These are phyloP conservation scores for Pholiota conissans DNA, from an alignment of 768 basidiomycete species.

Conservation along the genomic window DNA sequence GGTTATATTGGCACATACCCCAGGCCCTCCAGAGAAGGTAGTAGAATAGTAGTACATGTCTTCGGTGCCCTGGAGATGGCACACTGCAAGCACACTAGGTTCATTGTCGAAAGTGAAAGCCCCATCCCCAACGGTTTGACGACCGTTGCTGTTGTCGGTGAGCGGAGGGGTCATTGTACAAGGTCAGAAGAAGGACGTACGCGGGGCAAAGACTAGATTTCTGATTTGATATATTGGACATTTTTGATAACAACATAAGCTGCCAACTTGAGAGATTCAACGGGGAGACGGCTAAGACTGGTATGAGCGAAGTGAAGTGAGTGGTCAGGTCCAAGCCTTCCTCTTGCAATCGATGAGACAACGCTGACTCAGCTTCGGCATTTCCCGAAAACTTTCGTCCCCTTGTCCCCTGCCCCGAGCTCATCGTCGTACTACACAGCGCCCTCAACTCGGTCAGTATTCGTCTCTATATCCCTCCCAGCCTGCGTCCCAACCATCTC, in stretches of 20 bases:
- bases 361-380: conserved; percentile 28
- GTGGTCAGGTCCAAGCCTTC: conserved; percentile 16
- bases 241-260: conserved; percentile 72
- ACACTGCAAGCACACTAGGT: conserved; percentile 83
- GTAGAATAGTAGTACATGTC: conserved; percentile 91
- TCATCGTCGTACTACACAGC: conserved; percentile 38
- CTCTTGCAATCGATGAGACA: conserved; percentile 8
- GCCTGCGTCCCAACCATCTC: conserved; percentile 4
- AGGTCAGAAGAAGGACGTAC: conserved; percentile 56
- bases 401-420: conserved; percentile 16
- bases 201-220: conserved; percentile 96
- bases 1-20: conserved; percentile 48
- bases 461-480: conserved; percentile 3
- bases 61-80: conserved; percentile 77
- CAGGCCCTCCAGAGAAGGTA: conserved; percentile 92
- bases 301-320: conserved; percentile 20
- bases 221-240: conserved; percentile 71
- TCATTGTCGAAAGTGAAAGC: conserved; percentile 78
- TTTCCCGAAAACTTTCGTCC: conserved; percentile 15
- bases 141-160: conserved; percentile 72
- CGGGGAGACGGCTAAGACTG: conserved; percentile 17
- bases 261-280: conserved; percentile 75
- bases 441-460: conserved; percentile 41
- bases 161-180: conserved; percentile 15
- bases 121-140: conserved; percentile 98